Evolutionary conservation across 441 rosid genomes (phyloP), one percentile per base, ranked within the genome.

Genomic region (Adansonia madagascariensis): DNA sequence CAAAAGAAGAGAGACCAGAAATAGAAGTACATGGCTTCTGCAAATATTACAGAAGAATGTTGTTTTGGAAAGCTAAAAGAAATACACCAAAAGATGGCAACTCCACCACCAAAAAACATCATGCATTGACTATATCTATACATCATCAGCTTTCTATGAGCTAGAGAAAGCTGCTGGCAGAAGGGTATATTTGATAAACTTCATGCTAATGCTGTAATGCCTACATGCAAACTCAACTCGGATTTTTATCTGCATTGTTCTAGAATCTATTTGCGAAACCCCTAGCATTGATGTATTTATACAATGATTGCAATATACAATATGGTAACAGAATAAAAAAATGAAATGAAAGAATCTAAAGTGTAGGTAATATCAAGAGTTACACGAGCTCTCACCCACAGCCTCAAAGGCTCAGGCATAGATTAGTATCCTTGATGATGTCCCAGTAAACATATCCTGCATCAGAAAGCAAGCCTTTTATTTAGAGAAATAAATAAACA

Each of bases 401-500:
- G 47, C 68, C 43, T 62, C 66, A 20, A 66, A 14, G 17, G 74
- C 14, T 62, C 49, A 8, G 46, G 44, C 41, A 50, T 17, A 44
- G 31, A 53, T 57, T 44, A 73, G 31, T 22, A 69, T 72, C 41
- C 22, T 15, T 46, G 53, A 12, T 43, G 81, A 46, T 77, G 80
- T 79, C 79, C 44, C 4, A 22, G 61, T 12, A 31, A 20, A 41
- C 63, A 68, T 35, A 27, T 69, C 80, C 87, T 86, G 83, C 84
- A 79, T 56, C 61, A 39, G 35, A 59, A 74, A 65, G 31, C 70
- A 62, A 68, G 1, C n/a, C n/a, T 73, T 63, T 17, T 9, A 31
- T 17, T 79, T 47, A 52, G 20, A 66, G 6, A 18, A 44, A 70
- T 3, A 22, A 6, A 61, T 66, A 77, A 20, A 46, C 74, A 20